Evolutionary conservation across 768 basidiomycete genomes (phyloP).

Genomic region (Lactarius evosmus): DNA sequence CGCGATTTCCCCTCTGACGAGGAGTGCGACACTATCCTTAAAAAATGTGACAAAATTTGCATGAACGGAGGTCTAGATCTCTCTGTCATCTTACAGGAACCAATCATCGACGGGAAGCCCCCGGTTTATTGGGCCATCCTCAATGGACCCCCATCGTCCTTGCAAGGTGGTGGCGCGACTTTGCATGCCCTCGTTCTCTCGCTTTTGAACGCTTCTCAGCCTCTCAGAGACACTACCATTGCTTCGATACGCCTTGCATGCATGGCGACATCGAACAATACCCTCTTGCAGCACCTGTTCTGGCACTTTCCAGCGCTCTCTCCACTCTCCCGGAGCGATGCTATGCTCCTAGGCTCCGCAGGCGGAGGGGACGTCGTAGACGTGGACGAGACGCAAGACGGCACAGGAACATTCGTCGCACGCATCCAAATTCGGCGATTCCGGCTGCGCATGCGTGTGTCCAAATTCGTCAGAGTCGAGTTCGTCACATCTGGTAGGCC

Average conservation of each 20-base stretch:
- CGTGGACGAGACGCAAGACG: slow-evolving; percentile 41
- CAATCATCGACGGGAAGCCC: slow-evolving; percentile 57
- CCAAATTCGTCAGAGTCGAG: slow-evolving; percentile 52
- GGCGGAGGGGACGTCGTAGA: slow-evolving; percentile 52
- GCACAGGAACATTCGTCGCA: slow-evolving; percentile 49
- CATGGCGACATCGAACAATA: slow-evolving; percentile 56
- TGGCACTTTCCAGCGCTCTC: slow-evolving; percentile 47
- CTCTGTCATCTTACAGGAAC: slow-evolving; percentile 56
- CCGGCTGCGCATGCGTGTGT: slow-evolving; percentile 65
- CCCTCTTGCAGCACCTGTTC: slow-evolving; percentile 58
- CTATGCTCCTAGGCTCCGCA: slow-evolving; percentile 39
- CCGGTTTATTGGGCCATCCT: slow-evolving; percentile 74
- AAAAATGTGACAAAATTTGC: slow-evolving; percentile 62
- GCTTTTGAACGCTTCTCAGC: slow-evolving; percentile 43
- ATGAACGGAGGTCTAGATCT: slow-evolving; percentile 47
- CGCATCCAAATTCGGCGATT: slow-evolving; percentile 54
- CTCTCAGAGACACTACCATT: slow-evolving; percentile 36
- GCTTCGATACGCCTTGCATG: slow-evolving; percentile 65
- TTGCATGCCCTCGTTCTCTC: slow-evolving; percentile 42
- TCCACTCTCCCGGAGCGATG: slow-evolving; percentile 50
- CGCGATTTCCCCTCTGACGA: slow-evolving; percentile 32
- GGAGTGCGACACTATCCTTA: slow-evolving; percentile 43
- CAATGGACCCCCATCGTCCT: slow-evolving; percentile 39
- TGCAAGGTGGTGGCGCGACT: slow-evolving; percentile 15
- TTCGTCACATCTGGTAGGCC: slow-evolving; percentile 58